Base-by-base conservation (phyloP, 345 rosid genomes). In the Combretum micranthum region DNA sequence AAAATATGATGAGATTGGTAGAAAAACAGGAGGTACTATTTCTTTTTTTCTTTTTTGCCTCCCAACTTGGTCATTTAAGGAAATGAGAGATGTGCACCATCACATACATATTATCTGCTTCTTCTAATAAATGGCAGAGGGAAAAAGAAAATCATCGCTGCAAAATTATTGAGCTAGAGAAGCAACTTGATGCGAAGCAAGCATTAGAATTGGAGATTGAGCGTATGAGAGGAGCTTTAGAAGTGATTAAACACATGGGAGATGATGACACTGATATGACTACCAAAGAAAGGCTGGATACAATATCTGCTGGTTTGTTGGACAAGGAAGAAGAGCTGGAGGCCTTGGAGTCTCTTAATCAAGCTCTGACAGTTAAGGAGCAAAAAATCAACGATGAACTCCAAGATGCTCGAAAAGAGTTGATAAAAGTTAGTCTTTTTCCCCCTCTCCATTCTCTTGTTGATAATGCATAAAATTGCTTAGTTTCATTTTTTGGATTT, bases 161-260 rank as follows among this genome's bases (percentile, higher is more conserved):
- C 61, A 55, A 80, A 66, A 80, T 88, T 37, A 47, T 72, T 65
- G 76, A 77, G 49, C 70, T 85, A 25, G 79, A 87, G 62, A 65
- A 68, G 56, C 53, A 73, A 37, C 72, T 90, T 5, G 83, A 83
- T 69, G 80, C 70, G n/a, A 83, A 67, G 53, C 97, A 83, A 76
- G 80, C 82, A 10, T n/a, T 83, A 63, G 94, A 87, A 67, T 68
- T 85, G 75, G 93, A 87, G 78, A 83, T 83, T 53, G 80, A 87
- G 84, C 76, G 81, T 4, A 47, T 83, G 79, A 85, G 69, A 62
- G 88, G 94, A 3, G 71, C 72, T 17, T 56, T 75, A 61, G 67
- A 80, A 64, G 82, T 85, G 43, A 78, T 78, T 87, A 77, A 65
- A 61, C 94, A 85, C 76, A 78, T 87, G 84, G 72, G 26, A 48